Percentiles rank a stretch among this genome's conserved stretches.
Conservation (phyloP, 495 filamentous ascomycete genomes). For the Podospora pseudoanserina region DNA sequence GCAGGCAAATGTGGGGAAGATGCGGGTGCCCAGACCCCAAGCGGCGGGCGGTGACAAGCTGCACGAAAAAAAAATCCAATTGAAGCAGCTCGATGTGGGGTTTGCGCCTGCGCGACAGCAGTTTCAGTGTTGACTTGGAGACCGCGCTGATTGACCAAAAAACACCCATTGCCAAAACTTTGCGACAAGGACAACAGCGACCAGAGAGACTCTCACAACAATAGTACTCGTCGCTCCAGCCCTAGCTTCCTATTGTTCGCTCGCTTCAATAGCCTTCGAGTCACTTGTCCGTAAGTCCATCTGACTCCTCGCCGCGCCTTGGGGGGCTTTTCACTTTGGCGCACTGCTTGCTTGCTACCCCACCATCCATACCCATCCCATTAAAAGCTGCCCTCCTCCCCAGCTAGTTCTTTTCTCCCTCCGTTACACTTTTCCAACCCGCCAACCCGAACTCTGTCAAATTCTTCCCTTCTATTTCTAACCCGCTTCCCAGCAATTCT, state of each 20-base stretch:
- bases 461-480: background rate
- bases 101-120: background rate
- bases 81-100: slow-evolving; percentile 9
- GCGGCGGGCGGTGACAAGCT: slow-evolving; percentile 17
- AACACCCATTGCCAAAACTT: background rate
- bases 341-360: slow-evolving; percentile 11
- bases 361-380: slow-evolving; percentile 18
- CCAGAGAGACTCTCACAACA: background rate
- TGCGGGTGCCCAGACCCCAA: background rate
- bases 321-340: slow-evolving; percentile 11
- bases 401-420: slow-evolving; percentile 7
- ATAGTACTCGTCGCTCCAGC: background rate
- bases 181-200: background rate
- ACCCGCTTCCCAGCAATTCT: background rate
- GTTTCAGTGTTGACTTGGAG: background rate
- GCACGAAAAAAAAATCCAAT: slow-evolving; percentile 16
- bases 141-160: slow-evolving; percentile 2
- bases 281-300: background rate
- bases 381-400: slow-evolving; percentile 16
- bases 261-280: background rate
- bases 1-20: background rate
- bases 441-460: background rate
- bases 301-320: slow-evolving; percentile 18
- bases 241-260: background rate
- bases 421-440: background rate